A percentile compares a stretch with the other conserved stretches of the same genome.
These are phyloP conservation scores for Alternaria gansuensis DNA, from an alignment of 2,329 filamentous ascomycete species.

Conservation along the genomic window DNA sequence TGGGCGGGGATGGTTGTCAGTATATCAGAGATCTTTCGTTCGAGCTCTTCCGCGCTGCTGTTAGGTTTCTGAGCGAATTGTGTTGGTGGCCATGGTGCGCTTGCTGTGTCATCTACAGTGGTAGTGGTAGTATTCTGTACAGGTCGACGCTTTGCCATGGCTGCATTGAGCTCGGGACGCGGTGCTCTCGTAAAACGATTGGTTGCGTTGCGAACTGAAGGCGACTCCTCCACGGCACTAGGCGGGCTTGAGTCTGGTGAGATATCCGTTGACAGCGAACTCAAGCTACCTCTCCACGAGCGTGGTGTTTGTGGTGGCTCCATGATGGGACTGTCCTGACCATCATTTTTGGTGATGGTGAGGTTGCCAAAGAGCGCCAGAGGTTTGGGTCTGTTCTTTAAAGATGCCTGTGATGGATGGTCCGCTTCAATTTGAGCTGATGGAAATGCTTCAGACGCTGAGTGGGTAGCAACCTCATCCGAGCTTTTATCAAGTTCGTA, in stretches of 20 bases:
- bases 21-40: slow-evolving; percentile 81
- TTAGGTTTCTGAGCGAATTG: slow-evolving; percentile 43
- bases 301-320: slow-evolving; percentile 45
- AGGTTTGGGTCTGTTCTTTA: slow-evolving; percentile 13
- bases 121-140: slow-evolving; percentile 44
- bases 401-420: slow-evolving; percentile 7
- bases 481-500: slow-evolving; percentile 34
- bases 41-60: slow-evolving; percentile 67
- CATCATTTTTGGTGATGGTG: slow-evolving; percentile 33
- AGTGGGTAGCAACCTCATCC: slow-evolving; percentile 10
- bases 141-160: slow-evolving; percentile 54
- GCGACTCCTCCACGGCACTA: slow-evolving; percentile 48
- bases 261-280: slow-evolving; percentile 42
- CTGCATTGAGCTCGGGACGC: slow-evolving; percentile 55
- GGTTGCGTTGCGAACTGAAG: slow-evolving; percentile 44
- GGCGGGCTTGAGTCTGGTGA: slow-evolving; percentile 47
- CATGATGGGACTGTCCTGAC: slow-evolving; percentile 17
- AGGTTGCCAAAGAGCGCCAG: slow-evolving; percentile 30
- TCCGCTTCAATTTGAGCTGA: slow-evolving; percentile 13
- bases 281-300: slow-evolving; percentile 43
- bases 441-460: slow-evolving; percentile 12
- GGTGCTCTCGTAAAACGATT: slow-evolving; percentile 41
- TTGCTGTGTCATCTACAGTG: slow-evolving; percentile 43
- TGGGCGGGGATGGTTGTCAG: slow-evolving; percentile 79
- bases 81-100: slow-evolving; percentile 49